Evolutionary conservation across 2,329 filamentous ascomycete genomes (phyloP).

Genomic region (Septoria petroselini): DNA sequence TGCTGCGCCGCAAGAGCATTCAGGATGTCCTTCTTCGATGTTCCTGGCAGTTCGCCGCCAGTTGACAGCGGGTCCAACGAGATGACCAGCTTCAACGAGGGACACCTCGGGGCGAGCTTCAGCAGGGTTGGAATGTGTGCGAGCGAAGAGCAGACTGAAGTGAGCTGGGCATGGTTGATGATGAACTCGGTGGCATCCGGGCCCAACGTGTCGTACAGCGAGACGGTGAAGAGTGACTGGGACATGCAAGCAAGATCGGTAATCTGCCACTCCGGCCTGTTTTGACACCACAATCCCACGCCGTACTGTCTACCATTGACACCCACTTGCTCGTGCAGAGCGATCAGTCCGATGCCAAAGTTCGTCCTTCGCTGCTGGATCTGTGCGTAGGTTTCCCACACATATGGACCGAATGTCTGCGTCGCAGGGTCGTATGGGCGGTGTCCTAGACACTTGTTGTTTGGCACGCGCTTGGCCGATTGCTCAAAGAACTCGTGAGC

Average conservation of each 20-base stretch:
- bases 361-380: constrained; percentile 76
- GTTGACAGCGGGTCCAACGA: constrained; percentile 78
- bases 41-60: constrained; percentile 66
- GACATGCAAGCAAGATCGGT: constrained; percentile 82
- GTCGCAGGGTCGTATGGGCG: constrained; percentile 73
- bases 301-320: constrained; percentile 66
- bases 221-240: constrained; percentile 84
- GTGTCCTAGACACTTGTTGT: constrained; percentile 71
- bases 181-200: constrained; percentile 92
- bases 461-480: constrained; percentile 58
- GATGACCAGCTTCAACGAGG: constrained; percentile 80
- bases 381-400: constrained; percentile 79
- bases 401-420: constrained; percentile 71
- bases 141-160: constrained; percentile 73
- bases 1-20: constrained; percentile 69
- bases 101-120: constrained; percentile 73
- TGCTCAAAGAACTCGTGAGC: constrained; percentile 39
- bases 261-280: constrained; percentile 86
- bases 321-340: constrained; percentile 72
- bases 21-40: constrained; percentile 76
- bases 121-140: constrained; percentile 77
- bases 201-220: constrained; percentile 93
- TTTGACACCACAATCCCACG: constrained; percentile 81
- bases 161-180: constrained; percentile 80
- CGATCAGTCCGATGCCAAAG: constrained; percentile 79